phyloP scores from a whole-genome alignment of 1,284 basidiomycete genomes.

The Ganoderma lingzhi region DNA sequence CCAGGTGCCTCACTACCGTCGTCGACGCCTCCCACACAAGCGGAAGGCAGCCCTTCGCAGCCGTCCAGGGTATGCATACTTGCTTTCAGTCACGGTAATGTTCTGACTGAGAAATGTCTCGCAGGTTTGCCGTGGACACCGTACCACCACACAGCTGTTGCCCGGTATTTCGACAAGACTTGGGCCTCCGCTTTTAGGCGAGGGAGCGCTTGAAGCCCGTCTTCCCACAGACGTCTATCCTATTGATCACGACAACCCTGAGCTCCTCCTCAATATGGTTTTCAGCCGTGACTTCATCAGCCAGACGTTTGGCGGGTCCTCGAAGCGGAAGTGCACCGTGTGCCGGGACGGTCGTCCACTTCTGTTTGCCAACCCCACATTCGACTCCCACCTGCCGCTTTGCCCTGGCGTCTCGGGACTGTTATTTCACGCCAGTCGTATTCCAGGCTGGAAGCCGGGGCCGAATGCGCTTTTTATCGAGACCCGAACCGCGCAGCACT shows the following conservation, averaged over 20 bases:
- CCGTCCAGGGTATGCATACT: not conserved
- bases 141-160: not conserved
- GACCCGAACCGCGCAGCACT: constrained; percentile 13
- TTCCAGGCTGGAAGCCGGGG: constrained; percentile 18
- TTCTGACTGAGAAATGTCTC: not conserved
- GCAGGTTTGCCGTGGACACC: not conserved
- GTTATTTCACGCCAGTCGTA: constrained; percentile 15
- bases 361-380: constrained; percentile 25
- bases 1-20: not conserved
- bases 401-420: constrained; percentile 31
- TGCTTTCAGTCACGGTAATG: not conserved
- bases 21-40: not conserved
- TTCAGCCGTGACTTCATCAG: constrained; percentile 28
- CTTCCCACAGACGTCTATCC: constrained; percentile 8
- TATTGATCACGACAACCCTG: constrained; percentile 17
- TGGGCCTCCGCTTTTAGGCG: not conserved
- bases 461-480: constrained; percentile 29
- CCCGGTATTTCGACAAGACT: not conserved
- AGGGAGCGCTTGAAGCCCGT: not conserved
- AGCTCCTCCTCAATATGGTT: constrained; percentile 15
- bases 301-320: constrained; percentile 27
- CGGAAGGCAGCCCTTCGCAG: not conserved
- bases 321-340: constrained; percentile 19
- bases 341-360: constrained; percentile 20
- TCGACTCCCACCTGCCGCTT: constrained; percentile 33